Base-by-base conservation (phyloP, 2,329 filamentous ascomycete genomes). In the Colletotrichum salicis region DNA sequence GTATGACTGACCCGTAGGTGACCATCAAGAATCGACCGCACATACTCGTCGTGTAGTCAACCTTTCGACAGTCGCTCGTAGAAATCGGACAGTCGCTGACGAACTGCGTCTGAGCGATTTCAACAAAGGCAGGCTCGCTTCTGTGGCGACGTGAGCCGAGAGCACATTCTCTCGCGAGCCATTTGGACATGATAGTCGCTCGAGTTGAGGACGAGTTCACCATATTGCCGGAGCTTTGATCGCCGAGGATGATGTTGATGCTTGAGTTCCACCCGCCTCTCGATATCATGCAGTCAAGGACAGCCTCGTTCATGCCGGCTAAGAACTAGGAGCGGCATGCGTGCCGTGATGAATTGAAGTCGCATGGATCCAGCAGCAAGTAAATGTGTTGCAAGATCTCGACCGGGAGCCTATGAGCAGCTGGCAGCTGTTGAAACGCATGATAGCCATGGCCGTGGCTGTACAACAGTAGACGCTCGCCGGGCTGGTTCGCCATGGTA, bases 281-380 rank as follows among this genome's bases (percentile, higher is more conserved):
- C 74, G 83, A 84, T 56, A 92, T 76, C 87, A 91, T 90, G 2
- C 75, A 76, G 31, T 80, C 78, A 12, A 92, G 80, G 2, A 92
- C 74, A 2, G 76, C 79, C 54, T 80, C 79, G 61, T 90, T 81
- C n/a, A 92, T 78, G 61, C 89, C 88, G 27, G 85, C 85, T 48
- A 85, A 79, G 82, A 91, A 89, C 91, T 89, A 93, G 45, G 80
- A 79, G 57, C 86, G 85, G 76, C 90, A 93, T 22, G 86, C 86
- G 73, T 88, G 86, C 22, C 90, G 85, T 19, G 90, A 89, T 65
- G 88, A 84, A 75, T 93, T 87, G 77, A 91, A 92, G 74, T 85
- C 82, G 11, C 67, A 57, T 0, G 82, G 83, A 4, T 72, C 57
- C 5, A 85, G 78, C 8, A 77, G 71, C 13, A 51, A 56, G 70